Evolutionary conservation across 306 rosid genomes (phyloP), one percentile per base, ranked within the genome.

Genomic region (Lathyrus sativus): DNA sequence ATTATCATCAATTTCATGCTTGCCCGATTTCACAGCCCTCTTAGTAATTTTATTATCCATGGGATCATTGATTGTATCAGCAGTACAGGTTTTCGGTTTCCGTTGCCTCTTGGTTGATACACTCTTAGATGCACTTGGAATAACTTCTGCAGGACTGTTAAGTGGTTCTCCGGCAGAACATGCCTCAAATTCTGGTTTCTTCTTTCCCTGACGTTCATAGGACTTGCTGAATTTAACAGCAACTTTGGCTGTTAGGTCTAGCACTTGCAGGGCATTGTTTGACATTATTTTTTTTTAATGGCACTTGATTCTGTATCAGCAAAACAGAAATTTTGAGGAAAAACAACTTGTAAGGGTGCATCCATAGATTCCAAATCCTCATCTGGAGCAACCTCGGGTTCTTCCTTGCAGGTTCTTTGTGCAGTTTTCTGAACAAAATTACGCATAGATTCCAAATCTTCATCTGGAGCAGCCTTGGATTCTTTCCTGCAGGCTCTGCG

Each of bases 21-120:
- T 29, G 35, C 59, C 35, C 7, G 38, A 38, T 63, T 35, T 77
- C 50, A 37, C 61, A 41, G 73, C 22, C 57, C 71, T 63, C 69
- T 78, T 71, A 9, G 53, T 5, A 26, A 38, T 60, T 72, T 58
- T 75, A 58, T 58, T 6, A 19, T 37, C 49, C 24, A 55, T 49
- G 13, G 84, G 24, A 57, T 76, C 68, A 48, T 70, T 53, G 74
- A 48, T 39, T 42, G 77, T 42, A 77, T 35, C 39, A 56, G 71
- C 73, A 22, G 56, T 70, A 61, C 55, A 41, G 41, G 65, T 11
- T 73, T 68, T 61, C 9, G 72, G 67, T 54, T 62, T 87, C 12
- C 57, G 63, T 71, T 45, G 80, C 69, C 85, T 77, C 80, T 80
- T 81, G 51, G 43, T 33, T 63, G 80, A 44, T 74, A 74, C 69